Percentiles rank a stretch among this genome's conserved stretches.
These are phyloP conservation scores for Podosphaera xanthii DNA, from an alignment of 2,329 filamentous ascomycete species.

Conservation along the genomic window DNA sequence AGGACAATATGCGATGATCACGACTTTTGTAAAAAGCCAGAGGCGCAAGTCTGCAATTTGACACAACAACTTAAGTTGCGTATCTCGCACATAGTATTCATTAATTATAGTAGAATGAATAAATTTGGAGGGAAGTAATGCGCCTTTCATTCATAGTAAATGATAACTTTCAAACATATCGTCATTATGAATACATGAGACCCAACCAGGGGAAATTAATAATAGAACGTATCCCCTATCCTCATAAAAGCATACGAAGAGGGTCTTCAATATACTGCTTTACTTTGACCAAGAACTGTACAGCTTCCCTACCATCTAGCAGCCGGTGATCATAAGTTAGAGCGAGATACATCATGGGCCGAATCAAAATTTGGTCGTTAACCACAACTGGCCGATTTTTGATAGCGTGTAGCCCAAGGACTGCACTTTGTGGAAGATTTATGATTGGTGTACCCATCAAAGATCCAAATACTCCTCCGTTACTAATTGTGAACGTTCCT, in stretches of 20 bases:
- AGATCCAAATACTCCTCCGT: conserved; percentile 89
- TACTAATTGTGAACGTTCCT: conserved; percentile 94
- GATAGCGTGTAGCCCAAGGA: conserved; percentile 84
- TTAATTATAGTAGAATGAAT: no score
- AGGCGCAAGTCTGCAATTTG: no score
- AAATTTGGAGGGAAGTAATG: no score
- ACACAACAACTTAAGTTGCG: no score
- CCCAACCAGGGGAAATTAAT: no score
- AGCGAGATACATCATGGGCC: conserved; percentile 99
- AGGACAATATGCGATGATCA: no score
- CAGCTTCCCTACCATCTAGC: conserved; percentile 81
- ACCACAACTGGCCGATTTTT: conserved; percentile 81
- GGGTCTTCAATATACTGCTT: conserved; percentile 98
- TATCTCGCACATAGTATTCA: no score
- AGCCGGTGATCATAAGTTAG: conserved; percentile 95
- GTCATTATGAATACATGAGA: no score
- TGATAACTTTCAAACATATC: no score
- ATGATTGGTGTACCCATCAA: conserved; percentile 97
- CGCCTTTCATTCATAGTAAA: no score
- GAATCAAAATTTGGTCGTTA: conserved; percentile 83
- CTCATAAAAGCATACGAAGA: conserved; percentile 56
- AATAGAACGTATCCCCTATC: no score
- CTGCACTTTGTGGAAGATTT: conserved; percentile 82
- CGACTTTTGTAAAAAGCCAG: no score
- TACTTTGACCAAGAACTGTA: conserved; percentile 88